These are phyloP conservation scores for Cyclocybe cylindracea DNA, from an alignment of 768 basidiomycete genomes.

Conservation along the genomic window DNA sequence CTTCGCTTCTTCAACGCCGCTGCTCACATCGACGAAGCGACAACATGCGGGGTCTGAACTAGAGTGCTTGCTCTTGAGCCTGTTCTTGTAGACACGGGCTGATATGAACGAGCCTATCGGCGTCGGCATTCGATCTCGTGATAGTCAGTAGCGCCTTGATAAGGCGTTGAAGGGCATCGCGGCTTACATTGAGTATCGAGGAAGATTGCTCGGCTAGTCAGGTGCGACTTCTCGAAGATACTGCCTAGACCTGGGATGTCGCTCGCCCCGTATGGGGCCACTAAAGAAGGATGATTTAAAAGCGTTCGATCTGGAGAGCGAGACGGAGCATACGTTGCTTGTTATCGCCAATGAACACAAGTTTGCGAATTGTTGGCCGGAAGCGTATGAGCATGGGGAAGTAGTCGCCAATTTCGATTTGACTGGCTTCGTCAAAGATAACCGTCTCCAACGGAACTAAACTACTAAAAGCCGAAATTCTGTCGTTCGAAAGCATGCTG, in stretches of 20 bases:
- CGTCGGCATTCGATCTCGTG: constrained; percentile 61
- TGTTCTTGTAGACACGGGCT: constrained; percentile 51
- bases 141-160: neutral
- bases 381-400: constrained; percentile 38
- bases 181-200: constrained; percentile 64
- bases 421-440: constrained; percentile 57
- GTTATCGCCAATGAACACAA: constrained; percentile 54
- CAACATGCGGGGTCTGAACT: constrained; percentile 41
- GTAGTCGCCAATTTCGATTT: constrained; percentile 53
- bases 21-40: constrained; percentile 54
- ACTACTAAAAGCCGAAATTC: constrained; percentile 21
- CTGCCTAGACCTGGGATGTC: constrained; percentile 52
- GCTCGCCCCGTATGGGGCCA: constrained; percentile 65
- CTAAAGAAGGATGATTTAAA: constrained; percentile 34
- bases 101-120: constrained; percentile 66
- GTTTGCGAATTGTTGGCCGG: constrained; percentile 37
- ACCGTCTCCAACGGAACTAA: constrained; percentile 39
- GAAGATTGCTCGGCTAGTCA: constrained; percentile 41
- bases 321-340: constrained; percentile 42
- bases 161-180: neutral
- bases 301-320: constrained; percentile 14
- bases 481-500: constrained; percentile 54
- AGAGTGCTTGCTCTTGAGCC: constrained; percentile 48
- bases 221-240: constrained; percentile 61
- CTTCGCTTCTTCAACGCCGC: constrained; percentile 29